Evolutionary conservation across 2,329 filamentous ascomycete species (phyloP), one percentile per base, ranked within the genome.

Genomic region (Fusarium siculi): DNA sequence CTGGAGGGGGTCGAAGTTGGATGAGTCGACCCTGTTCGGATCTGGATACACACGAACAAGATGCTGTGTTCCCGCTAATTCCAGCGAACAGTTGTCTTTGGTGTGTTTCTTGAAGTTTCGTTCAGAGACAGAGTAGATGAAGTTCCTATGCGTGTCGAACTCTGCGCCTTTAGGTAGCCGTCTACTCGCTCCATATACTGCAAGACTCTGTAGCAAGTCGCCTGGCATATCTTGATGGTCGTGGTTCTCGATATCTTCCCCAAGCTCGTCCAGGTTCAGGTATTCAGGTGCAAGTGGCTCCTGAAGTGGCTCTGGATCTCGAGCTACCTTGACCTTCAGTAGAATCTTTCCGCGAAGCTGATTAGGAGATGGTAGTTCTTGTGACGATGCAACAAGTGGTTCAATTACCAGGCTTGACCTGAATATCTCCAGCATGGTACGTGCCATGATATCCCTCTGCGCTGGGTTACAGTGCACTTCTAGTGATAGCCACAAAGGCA

Each of bases 1-100:
- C 11, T 25, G 28, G 1, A 73, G 14, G 0, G 70, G 70, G 5
- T 66, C 30, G 9, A 73, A 68, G 9, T 73, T 73, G 4, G 70
- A 73, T 3, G 70, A 73, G 28, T 73, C 70, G 3, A 73, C 57
- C 4, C 70, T 53, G 4, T 37, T 73, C 10, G 70, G 55, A 16
- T 73, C 70, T 6, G 70, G 70, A 7, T 73, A 73, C 3, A 70
- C 52, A 3, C 70, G 47, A 15, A 73, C 18, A 21, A 73, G 66
- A 10, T 73, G 70, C 1, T 19, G 28, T 1, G 43, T 52, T 5
- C 34, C 54, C 2, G 16, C 5, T 10, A 59, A 15, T 0, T 19
- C 18, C 10, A 37, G 43, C 21, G 19, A 12, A 1, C 14, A 9
- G 6, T 55, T 28, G 3, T 52, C 52, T 12, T 37, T 39, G 3